A percentile compares a stretch with the other conserved stretches of the same genome.
Evolutionary conservation across 768 basidiomycete genomes (phyloP).

Genomic region (Boletellus ananiceps): DNA sequence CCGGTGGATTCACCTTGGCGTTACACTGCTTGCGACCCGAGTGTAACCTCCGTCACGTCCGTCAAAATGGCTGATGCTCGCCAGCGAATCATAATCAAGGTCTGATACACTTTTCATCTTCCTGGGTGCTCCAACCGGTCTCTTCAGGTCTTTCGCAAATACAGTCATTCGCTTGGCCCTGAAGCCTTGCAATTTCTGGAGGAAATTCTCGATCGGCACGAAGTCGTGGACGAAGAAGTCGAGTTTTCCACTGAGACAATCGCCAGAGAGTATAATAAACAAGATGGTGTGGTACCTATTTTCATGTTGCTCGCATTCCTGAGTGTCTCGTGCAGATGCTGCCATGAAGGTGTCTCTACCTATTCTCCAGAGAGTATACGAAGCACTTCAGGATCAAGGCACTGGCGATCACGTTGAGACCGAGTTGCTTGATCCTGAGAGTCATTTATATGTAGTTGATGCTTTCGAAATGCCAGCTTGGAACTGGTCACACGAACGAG

Average conservation of each 20-base stretch:
- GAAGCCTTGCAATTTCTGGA: constrained; percentile 72
- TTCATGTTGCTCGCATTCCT: not conserved
- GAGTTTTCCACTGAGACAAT: constrained; percentile 75
- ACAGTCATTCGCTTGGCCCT: constrained; percentile 81
- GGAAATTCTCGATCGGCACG: constrained; percentile 63
- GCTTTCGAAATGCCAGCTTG: constrained; percentile 96
- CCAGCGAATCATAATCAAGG: constrained; percentile 44
- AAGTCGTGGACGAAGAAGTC: constrained; percentile 63
- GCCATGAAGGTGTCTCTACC: constrained; percentile 75
- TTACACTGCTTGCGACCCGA: too few species aligned
- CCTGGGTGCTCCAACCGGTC: not conserved
- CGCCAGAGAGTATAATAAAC: constrained; percentile 84
- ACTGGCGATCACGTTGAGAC: constrained; percentile 43
- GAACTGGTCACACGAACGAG: constrained; percentile 83
- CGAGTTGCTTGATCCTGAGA: constrained; percentile 72
- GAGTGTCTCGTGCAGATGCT: constrained; percentile 49
- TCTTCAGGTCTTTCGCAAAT: constrained; percentile 76
- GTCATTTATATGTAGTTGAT: constrained; percentile 78
- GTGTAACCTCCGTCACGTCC: not conserved
- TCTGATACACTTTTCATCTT: constrained; percentile 9
- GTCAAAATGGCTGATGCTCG: constrained; percentile 34
- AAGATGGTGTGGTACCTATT: constrained; percentile 57
- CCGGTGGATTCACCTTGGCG: too few species aligned
- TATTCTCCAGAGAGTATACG: constrained; percentile 68
- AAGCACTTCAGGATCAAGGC: constrained; percentile 64